Percentiles rank a stretch among this genome's conserved stretches.
phyloP scores from a whole-genome alignment of 1,284 basidiomycete species.

The Trametes polyzona region DNA sequence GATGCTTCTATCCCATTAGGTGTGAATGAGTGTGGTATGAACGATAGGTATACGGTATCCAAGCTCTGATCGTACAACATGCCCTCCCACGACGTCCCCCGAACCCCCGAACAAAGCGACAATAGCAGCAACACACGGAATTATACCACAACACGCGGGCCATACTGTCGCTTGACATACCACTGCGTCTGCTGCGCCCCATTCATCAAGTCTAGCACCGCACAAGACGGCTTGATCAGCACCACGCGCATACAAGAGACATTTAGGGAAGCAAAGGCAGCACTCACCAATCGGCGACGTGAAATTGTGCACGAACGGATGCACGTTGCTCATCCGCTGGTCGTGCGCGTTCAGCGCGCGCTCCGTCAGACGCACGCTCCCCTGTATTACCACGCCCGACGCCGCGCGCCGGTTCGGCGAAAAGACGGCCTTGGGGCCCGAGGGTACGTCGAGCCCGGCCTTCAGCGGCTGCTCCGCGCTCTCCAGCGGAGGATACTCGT shows the following conservation, averaged over 20 bases:
- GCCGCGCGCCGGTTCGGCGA: constrained; percentile 33
- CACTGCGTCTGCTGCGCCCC: constrained; percentile 19
- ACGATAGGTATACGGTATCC: neutral
- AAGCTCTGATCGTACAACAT: constrained; percentile 10
- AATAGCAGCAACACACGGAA: too few species aligned
- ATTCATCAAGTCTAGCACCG: constrained; percentile 25
- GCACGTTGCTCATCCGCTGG: constrained; percentile 23
- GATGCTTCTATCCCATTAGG: too few species aligned
- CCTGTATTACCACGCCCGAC: constrained; percentile 28
- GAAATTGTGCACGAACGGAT: constrained; percentile 37
- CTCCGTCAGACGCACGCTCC: constrained; percentile 30
- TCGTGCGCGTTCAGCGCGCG: constrained; percentile 30
- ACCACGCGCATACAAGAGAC: neutral
- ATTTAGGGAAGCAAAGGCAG: neutral
- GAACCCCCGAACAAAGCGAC: neutral
- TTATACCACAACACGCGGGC: neutral
- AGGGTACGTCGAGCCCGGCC: constrained; percentile 20
- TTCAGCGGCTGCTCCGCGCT: constrained; percentile 1
- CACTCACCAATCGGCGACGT: constrained; percentile 35
- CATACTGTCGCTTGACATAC: constrained; percentile 22
- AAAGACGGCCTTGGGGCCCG: constrained; percentile 26
- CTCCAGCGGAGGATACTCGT: constrained; percentile 9
- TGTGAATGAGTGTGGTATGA: too few species aligned
- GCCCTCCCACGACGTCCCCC: neutral
- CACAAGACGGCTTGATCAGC: neutral